Evolutionary conservation across 768 basidiomycete species (phyloP).

Genomic region (Porphyrellus cyaneotinctus): DNA sequence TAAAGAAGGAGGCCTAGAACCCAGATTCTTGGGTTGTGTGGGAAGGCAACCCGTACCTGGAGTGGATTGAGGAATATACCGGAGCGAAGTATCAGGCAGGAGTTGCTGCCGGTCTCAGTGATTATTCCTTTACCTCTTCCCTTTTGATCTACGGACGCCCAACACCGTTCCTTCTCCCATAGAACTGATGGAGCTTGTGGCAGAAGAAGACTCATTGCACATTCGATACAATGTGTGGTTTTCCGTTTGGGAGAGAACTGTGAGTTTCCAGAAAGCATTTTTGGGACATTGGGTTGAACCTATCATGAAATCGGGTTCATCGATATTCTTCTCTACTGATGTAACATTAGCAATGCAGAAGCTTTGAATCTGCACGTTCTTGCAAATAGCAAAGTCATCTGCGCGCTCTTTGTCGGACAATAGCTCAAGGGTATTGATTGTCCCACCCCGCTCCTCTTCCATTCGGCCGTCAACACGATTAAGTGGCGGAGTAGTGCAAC

Average conservation of each 20-base stretch:
- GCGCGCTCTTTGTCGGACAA: too few relatives aligned
- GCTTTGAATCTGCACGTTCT: too few relatives aligned
- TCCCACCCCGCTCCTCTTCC: too few relatives aligned
- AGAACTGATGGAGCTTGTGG: conserved; percentile 1
- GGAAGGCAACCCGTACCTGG: conserved; percentile 2
- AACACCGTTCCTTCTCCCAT: neutral
- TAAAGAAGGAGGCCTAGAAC: conserved; percentile 1
- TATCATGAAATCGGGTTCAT: neutral
- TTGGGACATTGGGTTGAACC: conserved; percentile 4
- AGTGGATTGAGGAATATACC: neutral
- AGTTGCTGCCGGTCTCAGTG: neutral
- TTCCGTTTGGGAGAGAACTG: conserved; percentile 4
- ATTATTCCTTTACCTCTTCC: neutral
- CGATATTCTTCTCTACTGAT: too few relatives aligned
- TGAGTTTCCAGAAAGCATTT: conserved; percentile 4
- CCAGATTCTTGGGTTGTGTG: conserved; percentile 2
- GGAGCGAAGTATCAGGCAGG: neutral
- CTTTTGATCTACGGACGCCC: too few relatives aligned
- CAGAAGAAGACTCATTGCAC: neutral
- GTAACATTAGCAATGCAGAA: too few relatives aligned
- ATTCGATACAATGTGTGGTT: conserved; percentile 1
- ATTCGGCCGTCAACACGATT: too few relatives aligned
- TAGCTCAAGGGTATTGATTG: too few relatives aligned
- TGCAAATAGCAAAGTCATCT: neutral
- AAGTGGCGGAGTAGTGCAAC: too few relatives aligned